Evolutionary conservation across 1,284 basidiomycete genomes (phyloP).

Genomic region (Cutaneotrichosporon cyanovorans): DNA sequence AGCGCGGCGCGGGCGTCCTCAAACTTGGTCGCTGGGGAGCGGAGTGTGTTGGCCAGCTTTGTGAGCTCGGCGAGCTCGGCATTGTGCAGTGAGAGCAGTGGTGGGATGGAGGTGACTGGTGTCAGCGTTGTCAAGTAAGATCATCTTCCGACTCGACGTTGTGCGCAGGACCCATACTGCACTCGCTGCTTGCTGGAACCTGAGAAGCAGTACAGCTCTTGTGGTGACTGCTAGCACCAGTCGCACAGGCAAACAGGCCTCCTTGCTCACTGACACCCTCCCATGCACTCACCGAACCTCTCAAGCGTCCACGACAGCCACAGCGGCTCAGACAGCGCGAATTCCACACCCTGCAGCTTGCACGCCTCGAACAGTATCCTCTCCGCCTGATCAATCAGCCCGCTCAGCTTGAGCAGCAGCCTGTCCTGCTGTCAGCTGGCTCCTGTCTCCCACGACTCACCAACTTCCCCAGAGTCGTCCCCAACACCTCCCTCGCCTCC

Average conservation of each 20-base stretch:
- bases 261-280: too few species aligned
- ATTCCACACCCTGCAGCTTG: conserved; percentile 22
- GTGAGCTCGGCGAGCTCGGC: conserved; percentile 16
- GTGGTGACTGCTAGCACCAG: background rate
- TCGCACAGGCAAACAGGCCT: background rate
- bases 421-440: conserved; percentile 22
- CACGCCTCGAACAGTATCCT: conserved; percentile 36
- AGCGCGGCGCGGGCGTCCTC: conserved; percentile 33
- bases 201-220: too few species aligned
- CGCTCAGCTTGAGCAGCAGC: conserved; percentile 27
- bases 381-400: conserved; percentile 36
- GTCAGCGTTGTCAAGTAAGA: too few species aligned
- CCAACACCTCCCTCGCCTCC: conserved; percentile 15
- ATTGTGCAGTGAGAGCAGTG: conserved; percentile 28
- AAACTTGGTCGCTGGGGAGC: conserved; percentile 26
- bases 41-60: conserved; percentile 14
- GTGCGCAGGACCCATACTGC: too few species aligned
- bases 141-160: too few species aligned
- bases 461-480: conserved; percentile 28
- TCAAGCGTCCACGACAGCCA: conserved; percentile 43
- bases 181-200: too few species aligned
- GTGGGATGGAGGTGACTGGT: conserved; percentile 33
- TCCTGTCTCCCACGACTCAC: conserved; percentile 18
- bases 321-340: conserved; percentile 31
- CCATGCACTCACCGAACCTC: conserved; percentile 32